Percentiles rank a stretch among this genome's conserved stretches.
Conservation (phyloP, 208 protist species). For the Acanthamoeba royreba region DNA sequence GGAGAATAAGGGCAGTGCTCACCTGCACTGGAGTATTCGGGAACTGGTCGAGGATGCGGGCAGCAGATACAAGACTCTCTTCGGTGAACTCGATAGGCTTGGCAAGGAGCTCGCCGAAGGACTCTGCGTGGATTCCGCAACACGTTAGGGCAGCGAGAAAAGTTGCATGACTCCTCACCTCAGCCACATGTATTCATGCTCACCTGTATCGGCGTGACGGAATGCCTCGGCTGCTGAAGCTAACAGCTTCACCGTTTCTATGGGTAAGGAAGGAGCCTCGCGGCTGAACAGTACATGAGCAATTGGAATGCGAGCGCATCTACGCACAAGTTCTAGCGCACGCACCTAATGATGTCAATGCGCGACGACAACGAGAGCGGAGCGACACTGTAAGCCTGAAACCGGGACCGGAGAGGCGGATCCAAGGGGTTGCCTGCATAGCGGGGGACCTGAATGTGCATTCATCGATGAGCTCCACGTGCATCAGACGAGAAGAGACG, state of each 20-base stretch:
- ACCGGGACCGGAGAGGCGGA: conserved; percentile 79
- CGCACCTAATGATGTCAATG: background rate
- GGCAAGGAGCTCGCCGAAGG: background rate
- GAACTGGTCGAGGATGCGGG: background rate
- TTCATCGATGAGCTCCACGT: background rate
- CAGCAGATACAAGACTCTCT: background rate
- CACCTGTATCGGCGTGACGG: background rate
- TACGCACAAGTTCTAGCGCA: background rate
- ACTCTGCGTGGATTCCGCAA: background rate
- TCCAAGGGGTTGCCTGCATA: conserved; percentile 76
- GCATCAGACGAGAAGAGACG: conserved; percentile 62
- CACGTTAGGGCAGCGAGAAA: background rate
- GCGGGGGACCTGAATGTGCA: conserved; percentile 51
- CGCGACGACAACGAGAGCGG: background rate
- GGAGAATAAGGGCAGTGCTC: background rate
- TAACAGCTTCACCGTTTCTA: background rate
- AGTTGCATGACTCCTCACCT: background rate
- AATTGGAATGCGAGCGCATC: background rate
- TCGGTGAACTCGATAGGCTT: conserved; percentile 34
- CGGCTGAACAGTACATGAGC: background rate
- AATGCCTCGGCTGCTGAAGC: background rate
- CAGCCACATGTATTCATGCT: background rate
- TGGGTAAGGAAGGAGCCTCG: background rate
- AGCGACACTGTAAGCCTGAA: conserved; percentile 63
- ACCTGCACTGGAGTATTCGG: background rate